Evolutionary conservation across 208 protist species (phyloP), one percentile per base, ranked within the genome.

Genomic region (Leishmania tropica): DNA sequence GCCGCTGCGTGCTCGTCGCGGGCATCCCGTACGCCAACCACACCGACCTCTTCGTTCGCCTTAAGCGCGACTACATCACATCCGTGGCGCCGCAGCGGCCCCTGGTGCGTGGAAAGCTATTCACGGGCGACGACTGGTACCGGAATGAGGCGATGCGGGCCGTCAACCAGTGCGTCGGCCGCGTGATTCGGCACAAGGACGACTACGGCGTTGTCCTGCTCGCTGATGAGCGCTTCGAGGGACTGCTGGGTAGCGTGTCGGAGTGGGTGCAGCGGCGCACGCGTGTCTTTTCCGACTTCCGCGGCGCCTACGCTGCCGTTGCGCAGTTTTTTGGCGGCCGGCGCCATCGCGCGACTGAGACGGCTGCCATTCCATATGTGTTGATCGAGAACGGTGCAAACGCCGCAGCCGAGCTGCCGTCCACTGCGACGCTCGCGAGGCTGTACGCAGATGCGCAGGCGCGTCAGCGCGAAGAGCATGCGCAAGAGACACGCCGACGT

Each of bases 81-180:
- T 67, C 81, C 6, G 83, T 95, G n/a, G 89, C 95, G 0, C 79
- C 88, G 35, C 79, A 86, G 13, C 89, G 94, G 40, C 95, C 95
- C 8, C 86, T 85, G 45, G 95, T 98, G 54, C 37, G 81, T 62
- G 95, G 95, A 0, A 86, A 83, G 67, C 86, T 86, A 19, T 98
- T 99, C 62, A 97, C 90, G 0, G 98, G 98, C 6, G 88, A 95
- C 64, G 90, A 95, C 35, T 99, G 99, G 99, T 99, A 99, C 85
- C 77, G 87, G 35, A 94, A 96, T 73, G 94, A 99, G 85, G 94
- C 98, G n/a, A 93, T 97, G 88, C 93, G 99, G 11, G 96, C 99
- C 3, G 98, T 99, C 11, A 99, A 99, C 83, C 99, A 99, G 90
- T 98, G 98, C 70, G 88, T 99, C 54, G 99, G 99, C 10, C 94